Percentiles rank a stretch among this genome's conserved stretches.
Evolutionary conservation across 148 eudicot species (phyloP).

Genomic region (Oxyria digyna): DNA sequence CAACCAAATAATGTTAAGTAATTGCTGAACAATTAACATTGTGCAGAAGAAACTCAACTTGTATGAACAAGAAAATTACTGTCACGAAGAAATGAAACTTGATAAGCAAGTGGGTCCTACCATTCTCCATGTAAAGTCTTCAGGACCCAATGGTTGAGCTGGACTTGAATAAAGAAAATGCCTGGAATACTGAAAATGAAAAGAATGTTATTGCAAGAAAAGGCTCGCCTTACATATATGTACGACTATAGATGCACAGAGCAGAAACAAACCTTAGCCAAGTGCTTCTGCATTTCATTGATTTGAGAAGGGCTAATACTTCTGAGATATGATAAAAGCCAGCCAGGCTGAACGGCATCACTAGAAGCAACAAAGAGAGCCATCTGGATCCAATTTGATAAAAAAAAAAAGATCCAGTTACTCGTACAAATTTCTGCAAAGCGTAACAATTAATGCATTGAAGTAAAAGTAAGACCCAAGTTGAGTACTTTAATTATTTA

Average conservation of each 20-base stretch:
- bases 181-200: conserved; percentile 56
- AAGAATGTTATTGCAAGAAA: conserved; percentile 3
- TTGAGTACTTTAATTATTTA: no score
- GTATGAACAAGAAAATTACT: background rate
- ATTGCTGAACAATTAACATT: background rate
- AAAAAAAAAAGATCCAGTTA: background rate
- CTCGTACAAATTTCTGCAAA: background rate
- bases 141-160: conserved; percentile 92
- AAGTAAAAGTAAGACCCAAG: background rate
- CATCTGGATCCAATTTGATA: conserved; percentile 34
- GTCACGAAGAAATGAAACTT: background rate
- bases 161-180: conserved; percentile 92
- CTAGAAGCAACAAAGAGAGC: conserved; percentile 79
- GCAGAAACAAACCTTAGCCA: conserved; percentile 56
- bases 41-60: background rate
- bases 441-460: background rate
- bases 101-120: conserved; percentile 14
- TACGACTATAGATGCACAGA: background rate
- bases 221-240: background rate
- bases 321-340: conserved; percentile 60
- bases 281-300: conserved; percentile 47
- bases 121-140: conserved; percentile 96
- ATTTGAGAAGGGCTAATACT: conserved; percentile 43
- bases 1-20: background rate
- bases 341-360: conserved; percentile 79